A percentile compares a stretch with the other conserved stretches of the same genome.
Conservation (phyloP, 441 rosid genomes). For the Melianthus villosus region DNA sequence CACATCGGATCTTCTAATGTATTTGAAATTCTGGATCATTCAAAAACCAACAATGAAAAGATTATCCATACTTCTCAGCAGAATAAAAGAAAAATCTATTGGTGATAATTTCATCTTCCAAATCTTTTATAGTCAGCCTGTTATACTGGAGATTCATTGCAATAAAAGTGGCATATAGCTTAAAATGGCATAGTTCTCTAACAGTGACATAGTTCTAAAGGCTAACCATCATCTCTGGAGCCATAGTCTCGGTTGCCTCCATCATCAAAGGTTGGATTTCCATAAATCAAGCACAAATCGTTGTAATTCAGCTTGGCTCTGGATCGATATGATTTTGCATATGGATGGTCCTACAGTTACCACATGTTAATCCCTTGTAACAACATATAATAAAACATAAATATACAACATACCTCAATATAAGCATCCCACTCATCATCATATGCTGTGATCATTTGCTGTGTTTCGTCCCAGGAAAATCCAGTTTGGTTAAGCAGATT, state of each 20-base stretch:
- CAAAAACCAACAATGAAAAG: no score
- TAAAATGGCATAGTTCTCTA: no score
- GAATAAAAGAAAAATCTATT: no score
- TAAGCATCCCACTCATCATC: conserved; percentile 29
- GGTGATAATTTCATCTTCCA: no score
- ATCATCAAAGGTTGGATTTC: conserved; percentile 18
- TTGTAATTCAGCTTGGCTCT: conserved; percentile 21
- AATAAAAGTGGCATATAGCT: no score
- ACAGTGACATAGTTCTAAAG: conserved; percentile 3
- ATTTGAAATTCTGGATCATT: no score
- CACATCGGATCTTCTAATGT: no score
- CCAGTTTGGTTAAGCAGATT: conserved; percentile 21
- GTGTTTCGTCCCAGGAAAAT: conserved; percentile 26
- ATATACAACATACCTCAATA: conserved; percentile 22
- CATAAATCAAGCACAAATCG: conserved; percentile 39
- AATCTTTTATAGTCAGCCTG: no score
- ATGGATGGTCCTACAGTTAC: conserved; percentile 31
- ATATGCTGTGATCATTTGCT: conserved; percentile 24
- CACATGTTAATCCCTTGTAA: conserved; percentile 11
- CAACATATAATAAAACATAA: conserved; percentile 7
- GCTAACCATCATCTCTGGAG: conserved; percentile 18
- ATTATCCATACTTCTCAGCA: no score
- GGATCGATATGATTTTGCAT: conserved; percentile 15
- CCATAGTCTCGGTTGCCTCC: conserved; percentile 10
- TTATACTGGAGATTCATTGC: no score